phyloP scores from a whole-genome alignment of 2,329 filamentous ascomycete species.

The Zymoseptoria pseudotritici region DNA sequence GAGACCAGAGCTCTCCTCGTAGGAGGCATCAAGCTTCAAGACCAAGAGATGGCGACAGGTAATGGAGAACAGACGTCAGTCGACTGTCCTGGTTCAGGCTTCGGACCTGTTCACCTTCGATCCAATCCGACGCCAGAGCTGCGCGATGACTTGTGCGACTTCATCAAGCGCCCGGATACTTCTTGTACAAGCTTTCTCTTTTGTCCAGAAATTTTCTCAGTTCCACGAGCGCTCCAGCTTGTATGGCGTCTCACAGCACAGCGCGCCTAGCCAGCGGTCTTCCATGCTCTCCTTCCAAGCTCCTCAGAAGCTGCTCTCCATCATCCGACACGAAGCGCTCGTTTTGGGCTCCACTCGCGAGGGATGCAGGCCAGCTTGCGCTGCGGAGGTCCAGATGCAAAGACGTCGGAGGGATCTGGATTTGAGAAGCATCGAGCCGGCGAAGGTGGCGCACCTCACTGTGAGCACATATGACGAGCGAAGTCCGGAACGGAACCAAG shows the following conservation, averaged over 20 bases:
- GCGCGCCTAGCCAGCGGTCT: slow-evolving; percentile 71
- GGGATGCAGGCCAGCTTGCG: slow-evolving; percentile 54
- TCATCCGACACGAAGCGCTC: slow-evolving; percentile 47
- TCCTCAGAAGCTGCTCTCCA: slow-evolving; percentile 57
- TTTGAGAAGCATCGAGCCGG: neutral
- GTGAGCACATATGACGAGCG: neutral
- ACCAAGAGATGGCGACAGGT: neutral
- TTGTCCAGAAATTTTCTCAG: slow-evolving; percentile 59
- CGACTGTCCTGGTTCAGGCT: neutral
- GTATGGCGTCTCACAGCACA: slow-evolving; percentile 68
- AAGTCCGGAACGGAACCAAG: neutral
- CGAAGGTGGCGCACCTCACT: neutral
- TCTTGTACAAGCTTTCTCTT: slow-evolving; percentile 64
- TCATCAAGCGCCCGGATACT: slow-evolving; percentile 13
- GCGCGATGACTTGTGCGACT: too few relatives aligned
- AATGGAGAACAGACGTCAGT: neutral
- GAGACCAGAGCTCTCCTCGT: neutral
- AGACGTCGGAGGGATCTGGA: neutral
- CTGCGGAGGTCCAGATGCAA: slow-evolving; percentile 43
- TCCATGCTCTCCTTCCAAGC: slow-evolving; percentile 72
- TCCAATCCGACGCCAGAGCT: neutral
- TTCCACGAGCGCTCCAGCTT: slow-evolving; percentile 61
- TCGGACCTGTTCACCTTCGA: neutral
- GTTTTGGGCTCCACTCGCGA: slow-evolving; percentile 30
- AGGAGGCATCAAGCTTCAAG: neutral